phyloP scores from a whole-genome alignment of 2,329 filamentous ascomycete genomes.

The Fusarium incarnatum region DNA sequence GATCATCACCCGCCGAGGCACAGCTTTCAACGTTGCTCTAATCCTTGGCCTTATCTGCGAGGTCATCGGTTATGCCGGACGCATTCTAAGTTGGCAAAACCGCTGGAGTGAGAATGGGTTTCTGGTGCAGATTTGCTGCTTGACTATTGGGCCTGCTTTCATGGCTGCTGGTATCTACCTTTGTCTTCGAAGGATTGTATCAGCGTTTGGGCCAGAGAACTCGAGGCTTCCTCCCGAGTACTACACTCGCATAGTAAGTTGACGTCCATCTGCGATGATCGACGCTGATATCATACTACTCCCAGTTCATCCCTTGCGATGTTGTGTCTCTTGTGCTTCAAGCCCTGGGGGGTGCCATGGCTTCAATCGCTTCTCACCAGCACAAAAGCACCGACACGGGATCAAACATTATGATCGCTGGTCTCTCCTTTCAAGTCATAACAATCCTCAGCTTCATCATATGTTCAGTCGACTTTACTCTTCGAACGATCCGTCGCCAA shows the following conservation, averaged over 20 bases:
- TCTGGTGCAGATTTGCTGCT: slow-evolving; percentile 68
- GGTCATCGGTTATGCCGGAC: slow-evolving; percentile 68
- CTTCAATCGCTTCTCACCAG: slow-evolving; percentile 56
- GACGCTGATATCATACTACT: background rate
- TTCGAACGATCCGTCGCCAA: slow-evolving; percentile 54
- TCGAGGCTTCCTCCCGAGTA: slow-evolving; percentile 60
- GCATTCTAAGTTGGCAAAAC: slow-evolving; percentile 66
- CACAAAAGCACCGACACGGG: slow-evolving; percentile 54
- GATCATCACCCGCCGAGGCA: slow-evolving; percentile 59
- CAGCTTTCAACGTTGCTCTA: slow-evolving; percentile 66
- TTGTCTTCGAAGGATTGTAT: slow-evolving; percentile 64
- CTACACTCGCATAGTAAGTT: slow-evolving; percentile 62
- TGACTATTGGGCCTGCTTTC: slow-evolving; percentile 75
- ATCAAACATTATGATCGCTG: slow-evolving; percentile 74
- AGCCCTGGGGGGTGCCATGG: slow-evolving; percentile 68
- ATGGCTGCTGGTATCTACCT: slow-evolving; percentile 73
- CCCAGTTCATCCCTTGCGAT: slow-evolving; percentile 73
- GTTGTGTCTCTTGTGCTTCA: slow-evolving; percentile 71
- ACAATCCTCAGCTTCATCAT: slow-evolving; percentile 66
- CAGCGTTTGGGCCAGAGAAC: slow-evolving; percentile 60
- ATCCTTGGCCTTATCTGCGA: slow-evolving; percentile 65
- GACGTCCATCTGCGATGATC: background rate
- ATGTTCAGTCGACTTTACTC: slow-evolving; percentile 63
- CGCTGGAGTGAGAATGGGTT: slow-evolving; percentile 62
- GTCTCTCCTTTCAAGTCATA: slow-evolving; percentile 70